phyloP scores from a whole-genome alignment of 352 stramenopile species.

The Vaucheria bursata region DNA sequence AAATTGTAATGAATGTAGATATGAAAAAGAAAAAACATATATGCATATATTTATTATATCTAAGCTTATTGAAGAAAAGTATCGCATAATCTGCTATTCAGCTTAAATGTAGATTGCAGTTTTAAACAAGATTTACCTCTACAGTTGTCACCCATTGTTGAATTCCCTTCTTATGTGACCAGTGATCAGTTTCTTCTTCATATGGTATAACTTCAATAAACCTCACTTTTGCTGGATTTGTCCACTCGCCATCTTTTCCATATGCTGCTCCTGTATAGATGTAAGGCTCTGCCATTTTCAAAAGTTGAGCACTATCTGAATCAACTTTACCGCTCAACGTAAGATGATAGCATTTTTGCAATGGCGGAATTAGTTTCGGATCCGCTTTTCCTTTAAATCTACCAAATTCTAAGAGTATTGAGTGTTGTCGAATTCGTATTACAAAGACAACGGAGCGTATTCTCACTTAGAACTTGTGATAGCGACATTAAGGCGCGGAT shows the following conservation, averaged over 20 bases:
- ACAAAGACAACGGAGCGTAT: too few relatives aligned
- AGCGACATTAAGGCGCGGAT: constrained; percentile 33
- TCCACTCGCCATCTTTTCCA: neutral
- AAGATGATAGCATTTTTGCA: neutral
- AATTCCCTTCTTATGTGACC: neutral
- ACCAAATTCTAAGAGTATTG: too few relatives aligned
- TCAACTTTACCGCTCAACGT: neutral
- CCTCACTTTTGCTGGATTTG: neutral
- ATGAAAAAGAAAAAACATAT: too few relatives aligned
- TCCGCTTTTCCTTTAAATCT: neutral
- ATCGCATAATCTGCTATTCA: too few relatives aligned
- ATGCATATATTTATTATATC: too few relatives aligned
- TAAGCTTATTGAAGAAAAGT: too few relatives aligned
- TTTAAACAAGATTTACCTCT: too few relatives aligned
- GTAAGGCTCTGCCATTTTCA: neutral
- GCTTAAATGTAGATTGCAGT: too few relatives aligned
- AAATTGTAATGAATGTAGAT: too few relatives aligned
- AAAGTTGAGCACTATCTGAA: neutral
- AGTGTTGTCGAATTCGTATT: too few relatives aligned
- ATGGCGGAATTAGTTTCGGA: neutral
- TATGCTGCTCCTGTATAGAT: neutral
- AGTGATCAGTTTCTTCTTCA: neutral
- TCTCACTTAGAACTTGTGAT: constrained; percentile 38
- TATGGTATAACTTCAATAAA: neutral
- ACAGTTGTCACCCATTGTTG: neutral